These are phyloP conservation scores for Phytophthora nicotianae DNA, from an alignment of 352 stramenopile species.

Conservation along the genomic window DNA sequence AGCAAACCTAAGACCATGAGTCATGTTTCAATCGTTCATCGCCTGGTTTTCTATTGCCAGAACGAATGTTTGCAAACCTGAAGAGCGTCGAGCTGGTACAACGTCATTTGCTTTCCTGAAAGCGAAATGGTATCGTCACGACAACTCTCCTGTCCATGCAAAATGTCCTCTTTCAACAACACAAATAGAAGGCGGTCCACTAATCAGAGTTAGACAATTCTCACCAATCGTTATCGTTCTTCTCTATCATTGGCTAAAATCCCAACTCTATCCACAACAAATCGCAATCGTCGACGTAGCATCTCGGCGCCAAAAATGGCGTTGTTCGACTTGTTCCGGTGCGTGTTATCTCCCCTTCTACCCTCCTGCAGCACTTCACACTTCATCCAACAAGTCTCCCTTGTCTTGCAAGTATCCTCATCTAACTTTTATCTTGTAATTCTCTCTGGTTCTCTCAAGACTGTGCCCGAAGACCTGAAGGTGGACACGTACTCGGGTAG, in stretches of 20 bases:
- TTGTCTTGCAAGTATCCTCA: slow-evolving; percentile 5
- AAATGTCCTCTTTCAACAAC: too few relatives aligned
- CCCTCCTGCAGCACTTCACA: neutral
- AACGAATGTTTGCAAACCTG: too few relatives aligned
- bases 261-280: neutral
- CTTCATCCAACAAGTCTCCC: neutral
- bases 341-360: slow-evolving; percentile 13
- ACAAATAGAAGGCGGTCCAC: too few relatives aligned
- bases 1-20: too few relatives aligned
- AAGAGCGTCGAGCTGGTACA: too few relatives aligned
- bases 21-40: too few relatives aligned
- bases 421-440: slow-evolving; percentile 17
- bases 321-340: slow-evolving; percentile 74
- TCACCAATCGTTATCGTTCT: neutral
- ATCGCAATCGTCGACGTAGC: slow-evolving; percentile 34
- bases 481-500: slow-evolving; percentile 58
- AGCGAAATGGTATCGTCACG: too few relatives aligned
- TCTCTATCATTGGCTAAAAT: slow-evolving; percentile 9
- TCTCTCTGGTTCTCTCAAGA: slow-evolving; percentile 32
- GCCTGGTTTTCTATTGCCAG: too few relatives aligned
- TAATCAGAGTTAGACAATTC: neutral
- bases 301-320: slow-evolving; percentile 26
- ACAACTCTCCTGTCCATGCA: too few relatives aligned
- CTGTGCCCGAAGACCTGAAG: slow-evolving; percentile 79
- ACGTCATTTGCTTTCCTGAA: too few relatives aligned